Conservation (phyloP, 371 early-diverging fungal genomes). For the Cokeromyces recurvatus region DNA sequence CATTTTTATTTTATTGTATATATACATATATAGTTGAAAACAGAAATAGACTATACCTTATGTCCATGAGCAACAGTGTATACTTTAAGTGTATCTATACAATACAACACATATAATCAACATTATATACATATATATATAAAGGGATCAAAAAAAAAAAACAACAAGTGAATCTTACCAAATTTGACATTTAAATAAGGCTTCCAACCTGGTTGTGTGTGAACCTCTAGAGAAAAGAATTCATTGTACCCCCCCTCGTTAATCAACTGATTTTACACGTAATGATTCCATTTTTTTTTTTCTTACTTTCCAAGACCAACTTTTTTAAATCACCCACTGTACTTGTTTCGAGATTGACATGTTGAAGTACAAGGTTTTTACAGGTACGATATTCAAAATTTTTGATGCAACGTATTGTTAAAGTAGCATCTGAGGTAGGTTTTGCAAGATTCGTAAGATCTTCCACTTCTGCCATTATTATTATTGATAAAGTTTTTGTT, state of each 20-base stretch:
- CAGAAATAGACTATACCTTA: too few species aligned
- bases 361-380: conserved; percentile 76
- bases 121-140: too few species aligned
- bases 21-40: too few species aligned
- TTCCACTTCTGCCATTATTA: conserved; percentile 11
- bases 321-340: conserved; percentile 71
- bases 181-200: conserved; percentile 65
- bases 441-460: conserved; percentile 51
- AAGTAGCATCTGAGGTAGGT: conserved; percentile 51
- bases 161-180: conserved; percentile 38
- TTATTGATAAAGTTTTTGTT: background rate
- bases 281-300: background rate
- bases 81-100: conserved; percentile 76
- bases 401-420: conserved; percentile 88
- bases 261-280: background rate
- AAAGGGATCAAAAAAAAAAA: too few species aligned
- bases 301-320: conserved; percentile 63
- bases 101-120: too few species aligned
- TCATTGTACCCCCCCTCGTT: too few species aligned
- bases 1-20: too few species aligned
- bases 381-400: conserved; percentile 87
- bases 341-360: conserved; percentile 61
- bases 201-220: conserved; percentile 63
- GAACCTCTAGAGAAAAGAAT: conserved; percentile 46
- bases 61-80: conserved; percentile 84